Evolutionary conservation across 495 filamentous ascomycete genomes (phyloP).

Genomic region (Aspergillus haitiensis): DNA sequence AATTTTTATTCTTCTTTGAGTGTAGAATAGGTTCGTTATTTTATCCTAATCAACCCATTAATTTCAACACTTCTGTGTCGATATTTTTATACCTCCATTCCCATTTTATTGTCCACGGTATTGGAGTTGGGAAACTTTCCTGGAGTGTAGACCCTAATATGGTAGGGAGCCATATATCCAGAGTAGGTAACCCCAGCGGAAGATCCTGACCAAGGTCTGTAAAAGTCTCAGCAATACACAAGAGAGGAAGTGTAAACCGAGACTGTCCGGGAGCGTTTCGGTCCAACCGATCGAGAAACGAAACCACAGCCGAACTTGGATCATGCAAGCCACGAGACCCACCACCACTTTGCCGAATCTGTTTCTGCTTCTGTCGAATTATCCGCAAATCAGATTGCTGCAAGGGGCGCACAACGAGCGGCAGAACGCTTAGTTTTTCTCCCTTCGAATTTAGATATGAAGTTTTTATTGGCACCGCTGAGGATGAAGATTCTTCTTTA

Average conservation of each 20-base stretch:
- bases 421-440: background rate
- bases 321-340: background rate
- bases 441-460: too few relatives aligned
- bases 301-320: conserved; percentile 2
- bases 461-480: too few relatives aligned
- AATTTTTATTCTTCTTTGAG: conserved; percentile 25
- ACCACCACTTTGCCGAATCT: background rate
- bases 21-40: conserved; percentile 33
- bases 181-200: conserved; percentile 36
- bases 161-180: conserved; percentile 25
- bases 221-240: conserved; percentile 21
- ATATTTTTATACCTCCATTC: conserved; percentile 50
- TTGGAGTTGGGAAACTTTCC: background rate
- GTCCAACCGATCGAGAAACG: conserved; percentile 17
- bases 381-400: conserved; percentile 45
- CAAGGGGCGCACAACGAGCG: conserved; percentile 49
- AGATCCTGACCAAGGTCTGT: conserved; percentile 10
- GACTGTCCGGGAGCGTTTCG: conserved; percentile 31
- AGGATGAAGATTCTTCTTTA: too few relatives aligned
- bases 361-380: conserved; percentile 13
- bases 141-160: background rate
- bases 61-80: conserved; percentile 36
- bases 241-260: conserved; percentile 44
- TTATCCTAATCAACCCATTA: conserved; percentile 35
- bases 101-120: conserved; percentile 33